Percentiles rank a stretch among this genome's conserved stretches.
Evolutionary conservation across 1,284 basidiomycete species (phyloP).

Genomic region (Flammula alnicola): DNA sequence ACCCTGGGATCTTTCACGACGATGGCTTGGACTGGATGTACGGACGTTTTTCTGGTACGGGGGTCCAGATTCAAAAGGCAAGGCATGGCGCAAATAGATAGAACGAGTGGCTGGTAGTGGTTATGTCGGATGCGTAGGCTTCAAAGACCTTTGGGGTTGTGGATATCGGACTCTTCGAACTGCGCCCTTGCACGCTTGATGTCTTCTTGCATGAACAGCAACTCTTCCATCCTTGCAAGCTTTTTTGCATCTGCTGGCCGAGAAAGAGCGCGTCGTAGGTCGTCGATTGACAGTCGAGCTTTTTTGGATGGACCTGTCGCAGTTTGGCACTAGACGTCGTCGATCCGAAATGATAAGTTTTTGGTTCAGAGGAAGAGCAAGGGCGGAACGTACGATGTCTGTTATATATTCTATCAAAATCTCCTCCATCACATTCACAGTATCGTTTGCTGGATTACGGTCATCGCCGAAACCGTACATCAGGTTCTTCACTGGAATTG

Average conservation of each 20-base stretch:
- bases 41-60: no score
- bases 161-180: conserved; percentile 71
- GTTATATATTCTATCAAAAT: conserved; percentile 91
- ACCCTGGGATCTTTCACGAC: no score
- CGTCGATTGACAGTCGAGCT: conserved; percentile 78
- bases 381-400: conserved; percentile 70
- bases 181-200: conserved; percentile 87
- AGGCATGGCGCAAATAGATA: no score
- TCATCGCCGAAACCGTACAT: conserved; percentile 98
- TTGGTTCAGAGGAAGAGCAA: conserved; percentile 10
- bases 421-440: conserved; percentile 92
- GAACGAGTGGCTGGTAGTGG: no score
- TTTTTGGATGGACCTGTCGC: conserved; percentile 72
- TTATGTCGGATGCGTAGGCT: no score
- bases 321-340: conserved; percentile 66
- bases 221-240: conserved; percentile 85
- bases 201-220: conserved; percentile 90
- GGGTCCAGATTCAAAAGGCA: no score
- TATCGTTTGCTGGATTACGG: conserved; percentile 84
- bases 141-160: conserved; percentile 26
- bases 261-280: conserved; percentile 76
- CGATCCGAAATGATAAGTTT: conserved; percentile 5
- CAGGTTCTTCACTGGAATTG: conserved; percentile 70
- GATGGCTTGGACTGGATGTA: no score
- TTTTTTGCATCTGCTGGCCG: conserved; percentile 84